phyloP scores from a whole-genome alignment of 176 grass and related monocot genomes.

The Dendrocalamus sinicus region DNA sequence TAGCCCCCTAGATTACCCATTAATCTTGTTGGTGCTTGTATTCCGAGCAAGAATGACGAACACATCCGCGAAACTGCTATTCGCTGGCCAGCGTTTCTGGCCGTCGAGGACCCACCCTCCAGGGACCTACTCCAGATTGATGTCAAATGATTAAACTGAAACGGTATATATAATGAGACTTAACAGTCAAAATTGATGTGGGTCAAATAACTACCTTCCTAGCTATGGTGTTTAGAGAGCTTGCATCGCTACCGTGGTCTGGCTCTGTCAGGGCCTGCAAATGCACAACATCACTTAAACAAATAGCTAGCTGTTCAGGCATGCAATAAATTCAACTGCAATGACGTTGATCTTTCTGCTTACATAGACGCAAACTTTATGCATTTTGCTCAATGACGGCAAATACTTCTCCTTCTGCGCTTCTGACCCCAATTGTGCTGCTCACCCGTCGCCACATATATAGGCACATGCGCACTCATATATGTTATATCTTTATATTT shows the following conservation, averaged over 20 bases:
- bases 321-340: background rate
- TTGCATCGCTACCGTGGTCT: constrained; percentile 71
- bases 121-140: constrained; percentile 50
- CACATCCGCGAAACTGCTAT: constrained; percentile 71
- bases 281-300: background rate
- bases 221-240: constrained; percentile 55
- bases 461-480: background rate
- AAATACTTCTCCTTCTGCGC: constrained; percentile 70
- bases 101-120: constrained; percentile 71
- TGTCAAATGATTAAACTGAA: background rate
- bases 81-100: constrained; percentile 63
- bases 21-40: constrained; percentile 56
- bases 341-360: constrained; percentile 19
- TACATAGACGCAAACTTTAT: constrained; percentile 61
- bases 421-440: constrained; percentile 57
- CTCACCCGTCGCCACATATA: background rate
- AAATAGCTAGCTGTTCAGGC: background rate
- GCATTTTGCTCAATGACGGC: constrained; percentile 46
- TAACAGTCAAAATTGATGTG: background rate
- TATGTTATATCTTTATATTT: background rate
- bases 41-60: constrained; percentile 67
- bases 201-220: constrained; percentile 47
- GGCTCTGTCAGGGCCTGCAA: constrained; percentile 65
- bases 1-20: constrained; percentile 47
- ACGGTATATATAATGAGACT: background rate